Conservation (phyloP, 305 asterid species). For the Fraxinus paxiana region DNA sequence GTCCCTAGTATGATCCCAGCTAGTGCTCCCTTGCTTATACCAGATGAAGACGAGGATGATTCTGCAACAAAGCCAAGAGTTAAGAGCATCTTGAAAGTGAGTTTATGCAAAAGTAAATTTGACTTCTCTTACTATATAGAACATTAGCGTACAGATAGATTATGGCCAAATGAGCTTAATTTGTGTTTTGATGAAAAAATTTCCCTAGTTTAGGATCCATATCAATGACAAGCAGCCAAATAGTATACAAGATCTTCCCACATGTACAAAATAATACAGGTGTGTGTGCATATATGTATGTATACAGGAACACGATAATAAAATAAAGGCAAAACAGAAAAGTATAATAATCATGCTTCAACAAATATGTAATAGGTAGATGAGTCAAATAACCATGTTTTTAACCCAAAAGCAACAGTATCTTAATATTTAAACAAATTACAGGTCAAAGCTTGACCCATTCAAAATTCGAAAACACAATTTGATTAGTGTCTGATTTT, state of each 20-base stretch:
- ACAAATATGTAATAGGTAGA: neutral
- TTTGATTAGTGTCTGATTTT: neutral
- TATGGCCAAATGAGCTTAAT: neutral
- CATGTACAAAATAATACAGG: neutral
- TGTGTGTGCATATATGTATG: neutral
- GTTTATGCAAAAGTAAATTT: neutral
- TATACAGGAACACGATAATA: neutral
- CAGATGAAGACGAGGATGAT: constrained; percentile 33
- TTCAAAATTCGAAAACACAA: neutral
- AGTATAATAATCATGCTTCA: neutral
- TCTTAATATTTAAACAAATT: neutral
- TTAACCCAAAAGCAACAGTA: neutral
- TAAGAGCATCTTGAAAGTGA: constrained; percentile 9
- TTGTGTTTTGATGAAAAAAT: neutral
- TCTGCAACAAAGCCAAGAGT: constrained; percentile 48
- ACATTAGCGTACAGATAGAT: neutral
- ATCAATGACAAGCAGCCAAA: neutral
- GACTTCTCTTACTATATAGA: neutral
- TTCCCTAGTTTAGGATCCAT: neutral
- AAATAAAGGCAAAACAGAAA: neutral
- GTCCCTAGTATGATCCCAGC: constrained; percentile 79
- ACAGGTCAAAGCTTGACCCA: neutral
- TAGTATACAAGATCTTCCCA: neutral
- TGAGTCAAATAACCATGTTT: neutral
- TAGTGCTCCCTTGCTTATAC: constrained; percentile 78